Percentiles rank a stretch among this genome's conserved stretches.
phyloP scores from a whole-genome alignment of 2,329 filamentous ascomycete genomes.

The Ophiognomonia clavigignenti-juglandacearum region DNA sequence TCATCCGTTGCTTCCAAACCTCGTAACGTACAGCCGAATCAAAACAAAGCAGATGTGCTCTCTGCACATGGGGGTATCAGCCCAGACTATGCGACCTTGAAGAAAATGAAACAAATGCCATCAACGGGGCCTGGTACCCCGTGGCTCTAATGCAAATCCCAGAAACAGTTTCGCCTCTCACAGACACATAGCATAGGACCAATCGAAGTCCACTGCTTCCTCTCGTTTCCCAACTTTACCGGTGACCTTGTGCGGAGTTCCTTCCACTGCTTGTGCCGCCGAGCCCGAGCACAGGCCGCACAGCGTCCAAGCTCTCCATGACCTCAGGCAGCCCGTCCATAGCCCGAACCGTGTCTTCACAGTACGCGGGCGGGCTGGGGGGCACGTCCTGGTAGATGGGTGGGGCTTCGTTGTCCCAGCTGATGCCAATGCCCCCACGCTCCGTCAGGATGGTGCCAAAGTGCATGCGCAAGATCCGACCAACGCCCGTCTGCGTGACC shows the following conservation, averaged over 20 bases:
- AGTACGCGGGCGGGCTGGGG: slow-evolving; percentile 72
- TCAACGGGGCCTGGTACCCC: not conserved
- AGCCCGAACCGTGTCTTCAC: slow-evolving; percentile 27
- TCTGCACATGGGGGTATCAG: slow-evolving; percentile 16
- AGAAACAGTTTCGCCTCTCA: no score
- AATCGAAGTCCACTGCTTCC: no score
- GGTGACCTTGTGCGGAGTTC: slow-evolving; percentile 6
- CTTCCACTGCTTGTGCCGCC: slow-evolving; percentile 3
- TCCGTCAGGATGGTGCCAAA: slow-evolving; percentile 81
- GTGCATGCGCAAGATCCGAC: slow-evolving; percentile 86
- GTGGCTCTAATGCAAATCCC: not conserved
- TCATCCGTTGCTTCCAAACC: not conserved
- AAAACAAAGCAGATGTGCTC: slow-evolving; percentile 11
- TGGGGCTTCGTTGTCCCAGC: slow-evolving; percentile 94
- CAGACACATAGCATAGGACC: not conserved
- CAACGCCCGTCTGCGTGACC: slow-evolving; percentile 81
- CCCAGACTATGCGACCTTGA: not conserved
- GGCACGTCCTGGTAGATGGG: slow-evolving; percentile 94
- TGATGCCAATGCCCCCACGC: slow-evolving; percentile 79
- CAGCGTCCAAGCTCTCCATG: slow-evolving; percentile 31
- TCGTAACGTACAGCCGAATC: not conserved
- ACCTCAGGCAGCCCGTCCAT: slow-evolving; percentile 30
- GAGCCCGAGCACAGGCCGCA: not conserved
- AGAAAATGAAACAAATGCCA: not conserved
- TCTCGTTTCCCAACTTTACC: not conserved